Conservation (phyloP, 2,329 filamentous ascomycete genomes). For the Epichloe brachyelytri region DNA sequence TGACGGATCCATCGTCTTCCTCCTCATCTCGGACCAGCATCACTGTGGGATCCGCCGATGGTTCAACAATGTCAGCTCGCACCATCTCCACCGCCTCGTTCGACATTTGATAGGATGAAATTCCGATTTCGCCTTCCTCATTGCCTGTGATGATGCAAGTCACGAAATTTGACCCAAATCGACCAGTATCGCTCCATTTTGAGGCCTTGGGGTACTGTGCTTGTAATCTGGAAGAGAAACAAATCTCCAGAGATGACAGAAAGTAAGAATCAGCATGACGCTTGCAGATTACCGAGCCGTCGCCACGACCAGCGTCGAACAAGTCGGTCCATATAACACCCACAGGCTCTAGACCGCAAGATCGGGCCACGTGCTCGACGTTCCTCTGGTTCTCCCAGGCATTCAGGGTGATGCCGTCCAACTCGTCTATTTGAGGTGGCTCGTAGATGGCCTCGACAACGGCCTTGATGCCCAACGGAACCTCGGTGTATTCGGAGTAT, state of each 20-base stretch:
- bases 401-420: slow-evolving; percentile 74
- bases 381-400: slow-evolving; percentile 78
- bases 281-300: slow-evolving; percentile 87
- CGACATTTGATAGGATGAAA: slow-evolving; percentile 88
- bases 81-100: slow-evolving; percentile 97
- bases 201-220: slow-evolving; percentile 78
- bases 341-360: slow-evolving; percentile 78
- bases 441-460: slow-evolving; percentile 97
- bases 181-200: slow-evolving; percentile 93
- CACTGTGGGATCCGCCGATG: slow-evolving; percentile 79
- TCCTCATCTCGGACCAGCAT: slow-evolving; percentile 94
- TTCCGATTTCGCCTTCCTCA: slow-evolving; percentile 72
- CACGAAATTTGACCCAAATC: slow-evolving; percentile 92
- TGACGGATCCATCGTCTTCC: slow-evolving; percentile 59
- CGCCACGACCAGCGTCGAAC: slow-evolving; percentile 63
- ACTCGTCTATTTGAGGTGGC: slow-evolving; percentile 77
- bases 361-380: slow-evolving; percentile 63
- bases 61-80: slow-evolving; percentile 83
- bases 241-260: slow-evolving; percentile 82
- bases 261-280: slow-evolving; percentile 92
- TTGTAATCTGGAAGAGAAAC: slow-evolving; percentile 78
- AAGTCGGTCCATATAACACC: slow-evolving; percentile 94
- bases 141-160: slow-evolving; percentile 95
- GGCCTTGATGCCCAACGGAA: slow-evolving; percentile 88
- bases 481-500: slow-evolving; percentile 82